Evolutionary conservation across 345 rosid species (phyloP).

Genomic region (Rubroshorea leprosula): DNA sequence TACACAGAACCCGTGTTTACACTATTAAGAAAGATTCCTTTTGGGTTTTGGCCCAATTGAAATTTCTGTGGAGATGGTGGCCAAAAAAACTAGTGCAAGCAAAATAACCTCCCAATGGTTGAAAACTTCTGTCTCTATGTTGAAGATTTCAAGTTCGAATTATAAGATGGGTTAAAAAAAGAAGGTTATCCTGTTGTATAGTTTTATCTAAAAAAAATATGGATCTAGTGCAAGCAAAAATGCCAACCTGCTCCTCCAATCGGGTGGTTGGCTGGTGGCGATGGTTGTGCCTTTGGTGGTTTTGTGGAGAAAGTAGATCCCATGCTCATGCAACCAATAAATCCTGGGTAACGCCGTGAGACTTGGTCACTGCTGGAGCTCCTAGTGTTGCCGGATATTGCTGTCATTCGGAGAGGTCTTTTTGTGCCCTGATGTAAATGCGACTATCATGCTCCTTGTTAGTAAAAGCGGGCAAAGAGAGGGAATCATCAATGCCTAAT

Average conservation of each 20-base stretch:
- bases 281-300: conserved; percentile 4
- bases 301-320: conserved; percentile 14
- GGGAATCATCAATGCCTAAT: conserved; percentile 2
- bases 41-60: too few species aligned
- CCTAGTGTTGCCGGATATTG: conserved; percentile 3
- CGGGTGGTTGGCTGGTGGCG: conserved; percentile 13
- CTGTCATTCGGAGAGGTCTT: conserved; percentile 10
- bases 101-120: too few species aligned
- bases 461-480: not conserved
- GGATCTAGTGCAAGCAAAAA: conserved; percentile 10
- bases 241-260: conserved; percentile 34
- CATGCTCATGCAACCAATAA: conserved; percentile 23
- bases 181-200: too few species aligned
- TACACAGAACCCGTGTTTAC: too few species aligned
- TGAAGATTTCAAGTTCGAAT: too few species aligned
- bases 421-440: conserved; percentile 14
- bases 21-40: too few species aligned
- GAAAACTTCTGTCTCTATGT: too few species aligned
- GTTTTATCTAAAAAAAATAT: not conserved
- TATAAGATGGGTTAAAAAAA: too few species aligned
- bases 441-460: conserved; percentile 11
- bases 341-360: conserved; percentile 12
- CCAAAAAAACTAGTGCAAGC: too few species aligned
- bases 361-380: not conserved
- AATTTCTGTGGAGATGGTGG: too few species aligned